Conservation (phyloP, 2,329 filamentous ascomycete genomes). For the Fusarium tjaetaba region DNA sequence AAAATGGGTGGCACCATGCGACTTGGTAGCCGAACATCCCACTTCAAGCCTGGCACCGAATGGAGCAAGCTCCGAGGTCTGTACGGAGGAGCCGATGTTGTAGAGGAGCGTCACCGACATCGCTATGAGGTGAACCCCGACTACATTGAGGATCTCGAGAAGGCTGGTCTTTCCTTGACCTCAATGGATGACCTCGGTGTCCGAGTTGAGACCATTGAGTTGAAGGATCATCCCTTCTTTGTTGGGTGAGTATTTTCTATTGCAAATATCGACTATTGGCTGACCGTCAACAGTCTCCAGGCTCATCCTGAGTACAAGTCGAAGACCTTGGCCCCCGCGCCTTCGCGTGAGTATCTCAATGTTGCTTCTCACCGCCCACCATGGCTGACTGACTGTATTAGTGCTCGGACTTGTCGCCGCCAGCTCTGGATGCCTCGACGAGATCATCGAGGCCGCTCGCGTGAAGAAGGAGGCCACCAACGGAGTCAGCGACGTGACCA, state of each 20-base stretch:
- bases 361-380: not conserved
- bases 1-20: slow-evolving; percentile 85
- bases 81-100: slow-evolving; percentile 68
- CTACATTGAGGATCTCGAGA: slow-evolving; percentile 74
- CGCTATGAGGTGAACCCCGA: slow-evolving; percentile 91
- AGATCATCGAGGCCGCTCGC: slow-evolving; percentile 42
- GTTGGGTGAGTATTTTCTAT: slow-evolving; percentile 19
- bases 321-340: slow-evolving; percentile 77
- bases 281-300: slow-evolving; percentile 62
- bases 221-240: slow-evolving; percentile 33
- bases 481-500: slow-evolving; percentile 15
- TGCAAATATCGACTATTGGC: not conserved
- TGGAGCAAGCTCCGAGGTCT: slow-evolving; percentile 82
- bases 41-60: slow-evolving; percentile 79
- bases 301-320: slow-evolving; percentile 81
- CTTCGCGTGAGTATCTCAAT: slow-evolving; percentile 52
- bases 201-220: slow-evolving; percentile 37
- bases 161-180: slow-evolving; percentile 68
- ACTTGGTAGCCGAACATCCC: slow-evolving; percentile 76
- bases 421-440: slow-evolving; percentile 71
- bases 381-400: slow-evolving; percentile 10
- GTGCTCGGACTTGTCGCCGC: slow-evolving; percentile 66
- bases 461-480: slow-evolving; percentile 19
- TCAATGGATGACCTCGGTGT: slow-evolving; percentile 55
- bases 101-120: slow-evolving; percentile 84